Evolutionary conservation across 2,329 filamentous ascomycete genomes (phyloP).

Genomic region (Cadophora gregata): DNA sequence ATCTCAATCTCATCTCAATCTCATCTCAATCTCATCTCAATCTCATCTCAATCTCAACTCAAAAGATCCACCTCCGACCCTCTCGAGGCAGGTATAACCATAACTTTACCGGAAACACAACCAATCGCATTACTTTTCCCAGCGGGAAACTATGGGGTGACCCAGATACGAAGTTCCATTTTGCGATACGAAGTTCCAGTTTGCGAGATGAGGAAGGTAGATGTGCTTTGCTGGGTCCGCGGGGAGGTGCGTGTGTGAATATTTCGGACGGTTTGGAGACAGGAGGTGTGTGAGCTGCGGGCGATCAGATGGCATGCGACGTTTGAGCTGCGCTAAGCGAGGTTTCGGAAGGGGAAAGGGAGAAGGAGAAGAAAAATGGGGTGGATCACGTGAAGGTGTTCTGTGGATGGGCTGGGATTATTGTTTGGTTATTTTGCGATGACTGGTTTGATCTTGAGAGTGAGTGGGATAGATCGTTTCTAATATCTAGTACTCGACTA

Average conservation of each 20-base stretch:
- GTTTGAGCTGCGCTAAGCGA: slow-evolving; percentile 25
- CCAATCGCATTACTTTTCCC: background rate
- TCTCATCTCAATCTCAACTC: background rate
- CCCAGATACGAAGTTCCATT: background rate
- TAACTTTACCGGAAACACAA: background rate
- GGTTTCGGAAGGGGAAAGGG: slow-evolving; percentile 21
- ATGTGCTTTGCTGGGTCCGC: background rate
- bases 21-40: background rate
- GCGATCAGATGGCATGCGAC: slow-evolving; percentile 12
- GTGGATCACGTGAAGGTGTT: slow-evolving; percentile 16
- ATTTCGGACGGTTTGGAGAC: slow-evolving; percentile 28
- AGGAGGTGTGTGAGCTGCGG: slow-evolving; percentile 18
- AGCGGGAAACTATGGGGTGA: background rate
- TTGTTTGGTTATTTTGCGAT: too few species aligned
- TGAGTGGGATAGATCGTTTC: too few species aligned
- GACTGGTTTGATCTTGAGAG: too few species aligned
- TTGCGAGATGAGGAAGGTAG: slow-evolving; percentile 9
- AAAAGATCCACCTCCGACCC: background rate
- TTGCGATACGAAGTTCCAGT: background rate
- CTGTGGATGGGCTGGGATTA: too few species aligned
- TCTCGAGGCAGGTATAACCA: background rate
- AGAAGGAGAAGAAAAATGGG: too few species aligned
- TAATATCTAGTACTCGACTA: too few species aligned
- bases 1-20: too few species aligned
- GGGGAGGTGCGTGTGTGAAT: background rate